A percentile compares a stretch with the other conserved stretches of the same genome.
Evolutionary conservation across 352 stramenopile species (phyloP).

Genomic region (Phytopythium boreale): DNA sequence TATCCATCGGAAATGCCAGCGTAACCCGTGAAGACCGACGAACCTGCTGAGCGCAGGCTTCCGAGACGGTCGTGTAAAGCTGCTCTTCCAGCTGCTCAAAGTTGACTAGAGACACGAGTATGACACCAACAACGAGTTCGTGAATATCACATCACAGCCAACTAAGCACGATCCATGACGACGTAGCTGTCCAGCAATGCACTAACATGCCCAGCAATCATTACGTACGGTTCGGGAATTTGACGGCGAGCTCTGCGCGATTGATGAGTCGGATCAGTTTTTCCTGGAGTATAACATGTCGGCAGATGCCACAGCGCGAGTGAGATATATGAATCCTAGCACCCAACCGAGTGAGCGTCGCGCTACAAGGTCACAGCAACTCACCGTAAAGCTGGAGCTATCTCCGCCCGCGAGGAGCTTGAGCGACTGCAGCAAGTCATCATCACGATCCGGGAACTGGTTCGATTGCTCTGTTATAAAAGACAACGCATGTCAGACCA

Average conservation of each 20-base stretch:
- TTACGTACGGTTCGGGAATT: conserved; percentile 56
- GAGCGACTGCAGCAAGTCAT: conserved; percentile 68
- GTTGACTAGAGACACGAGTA: conserved; percentile 39
- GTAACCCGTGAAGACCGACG: not conserved
- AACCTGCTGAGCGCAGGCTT: conserved; percentile 62
- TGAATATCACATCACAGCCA: not conserved
- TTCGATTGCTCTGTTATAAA: conserved; percentile 59
- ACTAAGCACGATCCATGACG: too few species aligned
- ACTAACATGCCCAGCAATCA: not conserved
- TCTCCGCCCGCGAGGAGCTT: conserved; percentile 69
- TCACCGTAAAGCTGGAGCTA: conserved; percentile 73
- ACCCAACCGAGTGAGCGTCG: not conserved
- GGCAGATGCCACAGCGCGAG: not conserved
- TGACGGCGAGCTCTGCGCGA: conserved; percentile 76
- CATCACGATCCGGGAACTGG: conserved; percentile 81
- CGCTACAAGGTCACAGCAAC: not conserved
- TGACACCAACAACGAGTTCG: not conserved
- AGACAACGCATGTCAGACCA: not conserved
- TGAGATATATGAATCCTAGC: not conserved
- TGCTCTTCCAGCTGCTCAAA: conserved; percentile 86
- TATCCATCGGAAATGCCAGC: not conserved
- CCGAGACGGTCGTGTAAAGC: conserved; percentile 60
- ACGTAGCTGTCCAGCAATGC: not conserved
- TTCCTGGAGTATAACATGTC: conserved; percentile 38
- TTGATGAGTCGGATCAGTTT: conserved; percentile 84